Base-by-base conservation (phyloP, 2,329 filamentous ascomycete genomes). In the Fusarium sp. region DNA sequence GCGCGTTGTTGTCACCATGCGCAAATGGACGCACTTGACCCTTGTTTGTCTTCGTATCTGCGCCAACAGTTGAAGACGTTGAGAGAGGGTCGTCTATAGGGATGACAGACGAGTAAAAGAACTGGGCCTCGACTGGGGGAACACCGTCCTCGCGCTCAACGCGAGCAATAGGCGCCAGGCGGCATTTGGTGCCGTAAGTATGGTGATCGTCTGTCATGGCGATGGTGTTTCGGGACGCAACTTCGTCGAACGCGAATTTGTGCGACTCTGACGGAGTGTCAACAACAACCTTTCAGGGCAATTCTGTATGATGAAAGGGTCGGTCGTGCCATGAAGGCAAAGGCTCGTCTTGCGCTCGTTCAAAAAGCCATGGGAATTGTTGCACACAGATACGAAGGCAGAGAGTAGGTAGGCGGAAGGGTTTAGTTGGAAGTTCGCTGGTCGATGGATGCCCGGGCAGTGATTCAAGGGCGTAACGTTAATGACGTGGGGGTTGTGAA, bases 61-160 rank as follows among this genome's bases (percentile, higher is more conserved):
- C 72, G 24, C 78, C 78, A 75, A 86, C 76, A 77, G 88, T 75
- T 80, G 84, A 78, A 13, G 83, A 80, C 2, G 90, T 87, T 11
- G 91, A 93, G n/a, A 97, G 84, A 24, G 93, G 93, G 74, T 97
- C 94, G 74, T 97, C 94, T 75, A 97, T 94, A 30, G 93, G 90
- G 49, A 95, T 86, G 14, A 89, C 83, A 13, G 93, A 96, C 15
- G 89, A 87, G 78, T 97, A 97, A 79, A 97, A 97, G 81, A 93
- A 97, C 67, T 93, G 92, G 22, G 90, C 85, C 32, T 85, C 83
- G 54, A 91, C 78, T 0, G 87, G 84, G 17, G 91, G 90, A 24
- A 86, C 83, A 53, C 81, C 82, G 54, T 84, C 79, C 44, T 80
- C 76, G 56, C 78, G 78, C 24, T 76, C 62, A 26, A 78, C 71